These are phyloP conservation scores for Ogataea ramenticola DNA, from an alignment of 805 yeast species.

Conservation along the genomic window DNA sequence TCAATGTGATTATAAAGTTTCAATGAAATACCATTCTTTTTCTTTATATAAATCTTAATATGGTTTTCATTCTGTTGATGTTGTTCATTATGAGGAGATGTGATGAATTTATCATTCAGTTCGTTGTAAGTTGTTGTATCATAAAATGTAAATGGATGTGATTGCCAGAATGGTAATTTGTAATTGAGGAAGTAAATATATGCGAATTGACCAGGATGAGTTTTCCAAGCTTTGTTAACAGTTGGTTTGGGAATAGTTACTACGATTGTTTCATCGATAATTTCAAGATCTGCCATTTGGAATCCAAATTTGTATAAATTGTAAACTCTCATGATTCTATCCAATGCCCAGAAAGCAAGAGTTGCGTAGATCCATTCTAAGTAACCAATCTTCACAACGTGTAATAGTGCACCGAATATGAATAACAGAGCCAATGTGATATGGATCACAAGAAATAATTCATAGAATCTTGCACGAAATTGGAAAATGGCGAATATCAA, in stretches of 20 bases:
- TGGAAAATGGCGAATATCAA: conserved; percentile 38
- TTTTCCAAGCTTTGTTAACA: conserved; percentile 27
- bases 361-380: conserved; percentile 32
- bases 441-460: conserved; percentile 35
- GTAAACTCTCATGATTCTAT: conserved; percentile 30
- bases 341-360: conserved; percentile 33
- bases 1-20: conserved; percentile 22
- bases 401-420: conserved; percentile 41
- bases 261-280: conserved; percentile 13
- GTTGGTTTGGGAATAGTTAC: conserved; percentile 33
- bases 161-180: conserved; percentile 43
- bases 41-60: conserved; percentile 37
- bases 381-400: conserved; percentile 33
- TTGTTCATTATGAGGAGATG: no score
- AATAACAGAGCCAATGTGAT: conserved; percentile 37
- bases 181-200: conserved; percentile 39
- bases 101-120: conserved; percentile 16
- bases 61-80: neutral
- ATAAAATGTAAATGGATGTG: conserved; percentile 54
- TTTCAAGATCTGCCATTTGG: conserved; percentile 10
- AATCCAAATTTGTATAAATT: conserved; percentile 25
- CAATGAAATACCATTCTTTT: conserved; percentile 43
- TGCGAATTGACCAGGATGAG: conserved; percentile 52
- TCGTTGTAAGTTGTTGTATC: conserved; percentile 3
- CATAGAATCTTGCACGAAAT: conserved; percentile 41